A percentile compares a stretch with the other conserved stretches of the same genome.
Evolutionary conservation across 2,329 filamentous ascomycete genomes (phyloP).

Genomic region (Verticillium isaacii): DNA sequence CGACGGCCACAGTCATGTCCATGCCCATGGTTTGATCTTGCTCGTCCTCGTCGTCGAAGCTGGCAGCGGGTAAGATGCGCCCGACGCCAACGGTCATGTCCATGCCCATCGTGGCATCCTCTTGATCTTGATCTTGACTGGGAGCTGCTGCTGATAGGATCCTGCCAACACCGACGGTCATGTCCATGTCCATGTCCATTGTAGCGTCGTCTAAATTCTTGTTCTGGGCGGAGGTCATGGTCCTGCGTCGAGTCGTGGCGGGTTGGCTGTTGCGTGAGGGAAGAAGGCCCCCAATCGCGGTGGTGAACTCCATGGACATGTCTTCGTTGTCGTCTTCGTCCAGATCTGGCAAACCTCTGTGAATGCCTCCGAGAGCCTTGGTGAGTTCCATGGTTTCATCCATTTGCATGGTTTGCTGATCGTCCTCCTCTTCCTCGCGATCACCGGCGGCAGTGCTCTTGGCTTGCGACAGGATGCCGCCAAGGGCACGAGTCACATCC

Average conservation of each 20-base stretch:
- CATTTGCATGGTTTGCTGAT: constrained; percentile 16
- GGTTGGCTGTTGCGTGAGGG: constrained; percentile 18
- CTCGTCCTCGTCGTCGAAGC: constrained; percentile 23
- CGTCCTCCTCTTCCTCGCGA: background rate
- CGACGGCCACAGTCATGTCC: constrained; percentile 63
- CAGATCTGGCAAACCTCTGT: constrained; percentile 16
- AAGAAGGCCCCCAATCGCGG: constrained; percentile 55
- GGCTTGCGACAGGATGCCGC: constrained; percentile 60
- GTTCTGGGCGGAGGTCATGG: constrained; percentile 26
- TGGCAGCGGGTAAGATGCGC: constrained; percentile 39
- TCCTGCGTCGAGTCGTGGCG: constrained; percentile 19
- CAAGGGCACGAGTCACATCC: constrained; percentile 84
- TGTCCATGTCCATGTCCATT: constrained; percentile 51
- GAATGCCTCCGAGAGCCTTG: constrained; percentile 69
- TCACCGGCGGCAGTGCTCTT: background rate
- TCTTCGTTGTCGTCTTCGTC: constrained; percentile 53
- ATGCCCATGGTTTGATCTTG: constrained; percentile 51
- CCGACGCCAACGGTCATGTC: constrained; percentile 59
- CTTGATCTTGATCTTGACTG: constrained; percentile 14
- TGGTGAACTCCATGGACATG: constrained; percentile 75
- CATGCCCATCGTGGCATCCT: constrained; percentile 40
- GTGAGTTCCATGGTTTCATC: constrained; percentile 85
- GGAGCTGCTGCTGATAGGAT: constrained; percentile 25
- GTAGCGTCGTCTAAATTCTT: constrained; percentile 50
- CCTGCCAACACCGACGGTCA: constrained; percentile 42